Base-by-base conservation (phyloP, 2,329 filamentous ascomycete species). In the Purpureocillium takamizusanense region DNA sequence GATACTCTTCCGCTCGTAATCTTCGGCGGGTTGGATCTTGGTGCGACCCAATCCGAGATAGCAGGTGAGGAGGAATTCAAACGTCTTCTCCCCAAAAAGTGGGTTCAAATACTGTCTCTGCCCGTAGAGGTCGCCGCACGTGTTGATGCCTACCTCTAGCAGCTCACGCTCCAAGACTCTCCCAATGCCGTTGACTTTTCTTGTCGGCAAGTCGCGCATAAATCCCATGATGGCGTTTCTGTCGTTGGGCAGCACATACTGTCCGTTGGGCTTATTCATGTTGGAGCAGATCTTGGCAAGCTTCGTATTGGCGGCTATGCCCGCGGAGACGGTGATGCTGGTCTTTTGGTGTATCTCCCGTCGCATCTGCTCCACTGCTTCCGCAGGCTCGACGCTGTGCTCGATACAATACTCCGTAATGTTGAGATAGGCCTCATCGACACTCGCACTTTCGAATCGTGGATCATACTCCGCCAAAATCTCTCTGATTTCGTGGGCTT, bases 281-380 rank as follows among this genome's bases (percentile, higher is more conserved):
- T 98, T 95, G 14, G 87, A 94, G 51, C 84, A 87, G 25, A 98
- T 95, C 61, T 98, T 98, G 23, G 92, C 90, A 12, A 98, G 70
- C 54, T 88, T 90, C 1, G 89, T 82, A 57, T 98, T 98, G 2
- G 87, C 84, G 1, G 88, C 90, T 43, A 98, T 95, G 1, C 92
- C 92, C 1, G 90, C 92, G 13, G 89, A 95, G 4, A 98, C 82
- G 0, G 89, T 95, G 40, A 98, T 81, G 30, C 82, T 78, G 0
- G 87, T 83, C 51, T 76, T 79, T 43, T 86, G 74, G 29, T 83
- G 70, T 1, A 98, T 77, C 51, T 94, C 79, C 10, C 70, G 69
- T 9, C 92, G 78, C 66, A 97, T 78, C 50, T 89, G 79, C 33
- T 78, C 70, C 11, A 95, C 84, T 0, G 72, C 85, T 23, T 86